A percentile compares a stretch with the other conserved stretches of the same genome.
These are phyloP conservation scores for Carallia brachiata DNA, from an alignment of 345 rosid genomes.

Conservation along the genomic window DNA sequence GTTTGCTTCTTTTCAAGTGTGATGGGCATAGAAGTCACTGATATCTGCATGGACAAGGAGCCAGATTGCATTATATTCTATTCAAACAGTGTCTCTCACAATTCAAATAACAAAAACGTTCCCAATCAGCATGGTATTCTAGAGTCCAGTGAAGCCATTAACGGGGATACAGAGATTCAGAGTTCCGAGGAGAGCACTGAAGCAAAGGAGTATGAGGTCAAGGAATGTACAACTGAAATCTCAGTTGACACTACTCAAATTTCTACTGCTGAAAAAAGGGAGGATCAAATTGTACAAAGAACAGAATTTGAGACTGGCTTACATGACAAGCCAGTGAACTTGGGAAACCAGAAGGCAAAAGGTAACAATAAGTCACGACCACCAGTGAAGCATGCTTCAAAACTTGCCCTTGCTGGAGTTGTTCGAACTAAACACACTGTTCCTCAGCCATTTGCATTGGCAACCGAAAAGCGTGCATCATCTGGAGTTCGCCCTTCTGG, in stretches of 20 bases:
- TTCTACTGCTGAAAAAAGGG: conserved; percentile 24
- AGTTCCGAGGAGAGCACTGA: conserved; percentile 55
- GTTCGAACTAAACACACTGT: conserved; percentile 63
- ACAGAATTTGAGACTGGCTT: conserved; percentile 27
- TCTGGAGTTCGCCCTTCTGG: conserved; percentile 49
- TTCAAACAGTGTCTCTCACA: conserved; percentile 45
- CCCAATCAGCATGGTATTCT: conserved; percentile 35
- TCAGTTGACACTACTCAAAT: conserved; percentile 41
- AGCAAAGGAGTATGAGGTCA: conserved; percentile 68
- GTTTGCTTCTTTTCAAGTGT: conserved; percentile 26
- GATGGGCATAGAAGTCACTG: conserved; percentile 56
- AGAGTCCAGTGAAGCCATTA: conserved; percentile 44
- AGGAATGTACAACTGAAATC: conserved; percentile 68
- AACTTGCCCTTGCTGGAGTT: conserved; percentile 33
- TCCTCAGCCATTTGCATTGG: conserved; percentile 85
- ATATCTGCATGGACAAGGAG: conserved; percentile 83
- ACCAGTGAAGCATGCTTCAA: conserved; percentile 43
- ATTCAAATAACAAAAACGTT: conserved; percentile 41
- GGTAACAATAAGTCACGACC: conserved; percentile 30
- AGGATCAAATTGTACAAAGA: conserved; percentile 23
- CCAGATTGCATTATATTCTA: conserved; percentile 54
- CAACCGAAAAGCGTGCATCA: conserved; percentile 87
- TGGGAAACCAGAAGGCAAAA: conserved; percentile 28
- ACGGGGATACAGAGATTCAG: conserved; percentile 42
- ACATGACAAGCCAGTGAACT: conserved; percentile 26